phyloP scores from a whole-genome alignment of 2,329 filamentous ascomycete species.

The Aspergillus aculeatinus region DNA sequence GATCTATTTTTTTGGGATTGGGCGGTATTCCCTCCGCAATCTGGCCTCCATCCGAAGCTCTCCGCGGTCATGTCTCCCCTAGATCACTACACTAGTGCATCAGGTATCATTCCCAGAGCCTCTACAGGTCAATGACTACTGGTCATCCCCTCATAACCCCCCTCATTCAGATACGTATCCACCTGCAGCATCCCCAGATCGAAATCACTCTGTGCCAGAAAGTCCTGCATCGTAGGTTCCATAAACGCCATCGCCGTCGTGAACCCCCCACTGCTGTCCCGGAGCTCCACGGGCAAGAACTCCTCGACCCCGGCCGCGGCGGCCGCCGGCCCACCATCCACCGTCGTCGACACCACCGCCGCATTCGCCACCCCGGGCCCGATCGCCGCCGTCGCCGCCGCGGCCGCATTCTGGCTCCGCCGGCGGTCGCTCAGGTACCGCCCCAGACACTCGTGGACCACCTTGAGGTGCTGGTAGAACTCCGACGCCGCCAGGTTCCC shows the following conservation, averaged over 20 bases:
- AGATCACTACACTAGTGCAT: too few relatives aligned
- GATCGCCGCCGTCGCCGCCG: neutral
- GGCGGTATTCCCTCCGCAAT: too few relatives aligned
- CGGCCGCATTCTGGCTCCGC: neutral
- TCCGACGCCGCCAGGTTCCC: slow-evolving; percentile 38
- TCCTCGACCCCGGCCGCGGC: neutral
- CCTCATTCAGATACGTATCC: slow-evolving; percentile 37
- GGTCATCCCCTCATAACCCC: slow-evolving; percentile 12
- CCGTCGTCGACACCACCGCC: neutral
- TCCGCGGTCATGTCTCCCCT: too few relatives aligned
- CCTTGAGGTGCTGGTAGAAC: slow-evolving; percentile 35
- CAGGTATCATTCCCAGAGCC: too few relatives aligned
- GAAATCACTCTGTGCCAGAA: slow-evolving; percentile 39
- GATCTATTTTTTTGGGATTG: too few relatives aligned
- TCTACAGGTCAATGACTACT: too few relatives aligned
- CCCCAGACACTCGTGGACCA: slow-evolving; percentile 33
- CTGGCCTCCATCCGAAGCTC: too few relatives aligned
- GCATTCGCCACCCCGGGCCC: neutral
- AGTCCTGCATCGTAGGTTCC: slow-evolving; percentile 42
- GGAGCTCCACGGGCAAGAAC: neutral
- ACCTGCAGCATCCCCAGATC: slow-evolving; percentile 37
- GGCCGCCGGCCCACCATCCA: neutral
- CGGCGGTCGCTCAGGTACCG: slow-evolving; percentile 18
- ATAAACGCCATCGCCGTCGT: slow-evolving; percentile 41
- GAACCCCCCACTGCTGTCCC: slow-evolving; percentile 24